These are phyloP conservation scores for Medicago lupulina DNA, from an alignment of 306 rosid species.

Conservation along the genomic window DNA sequence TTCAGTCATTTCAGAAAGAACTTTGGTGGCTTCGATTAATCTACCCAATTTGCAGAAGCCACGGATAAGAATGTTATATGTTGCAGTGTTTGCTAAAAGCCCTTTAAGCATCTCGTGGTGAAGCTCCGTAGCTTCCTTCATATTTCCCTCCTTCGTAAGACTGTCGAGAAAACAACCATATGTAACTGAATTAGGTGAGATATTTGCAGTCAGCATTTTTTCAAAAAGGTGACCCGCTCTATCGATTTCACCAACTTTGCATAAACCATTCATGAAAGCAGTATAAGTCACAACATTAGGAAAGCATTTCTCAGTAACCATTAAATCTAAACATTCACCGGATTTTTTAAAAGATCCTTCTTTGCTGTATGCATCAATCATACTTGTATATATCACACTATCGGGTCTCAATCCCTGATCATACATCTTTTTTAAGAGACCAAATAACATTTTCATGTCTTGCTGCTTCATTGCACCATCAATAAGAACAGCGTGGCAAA, in stretches of 20 bases:
- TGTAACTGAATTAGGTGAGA: slow-evolving; percentile 72
- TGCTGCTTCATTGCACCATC: slow-evolving; percentile 70
- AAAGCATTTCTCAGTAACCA: slow-evolving; percentile 72
- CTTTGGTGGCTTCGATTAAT: slow-evolving; percentile 70
- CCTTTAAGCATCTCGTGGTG: slow-evolving; percentile 75
- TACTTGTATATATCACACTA: slow-evolving; percentile 76
- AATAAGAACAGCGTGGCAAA: slow-evolving; percentile 79
- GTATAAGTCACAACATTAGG: slow-evolving; percentile 87
- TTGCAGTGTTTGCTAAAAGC: slow-evolving; percentile 67
- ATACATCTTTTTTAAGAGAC: slow-evolving; percentile 72
- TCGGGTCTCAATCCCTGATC: slow-evolving; percentile 76
- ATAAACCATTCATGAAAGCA: slow-evolving; percentile 82
- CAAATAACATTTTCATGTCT: slow-evolving; percentile 54
- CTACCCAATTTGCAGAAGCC: slow-evolving; percentile 85
- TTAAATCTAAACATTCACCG: slow-evolving; percentile 70
- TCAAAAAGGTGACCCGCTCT: slow-evolving; percentile 68
- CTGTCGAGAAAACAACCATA: slow-evolving; percentile 83
- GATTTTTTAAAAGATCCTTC: slow-evolving; percentile 70
- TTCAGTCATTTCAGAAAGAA: slow-evolving; percentile 69
- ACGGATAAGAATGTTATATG: slow-evolving; percentile 83
- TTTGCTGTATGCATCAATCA: slow-evolving; percentile 79
- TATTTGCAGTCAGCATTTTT: slow-evolving; percentile 58
- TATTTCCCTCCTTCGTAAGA: slow-evolving; percentile 71
- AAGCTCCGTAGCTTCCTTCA: slow-evolving; percentile 78
- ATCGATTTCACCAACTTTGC: slow-evolving; percentile 74